phyloP scores from a whole-genome alignment of 495 filamentous ascomycete genomes.

The Letharia columbiana region DNA sequence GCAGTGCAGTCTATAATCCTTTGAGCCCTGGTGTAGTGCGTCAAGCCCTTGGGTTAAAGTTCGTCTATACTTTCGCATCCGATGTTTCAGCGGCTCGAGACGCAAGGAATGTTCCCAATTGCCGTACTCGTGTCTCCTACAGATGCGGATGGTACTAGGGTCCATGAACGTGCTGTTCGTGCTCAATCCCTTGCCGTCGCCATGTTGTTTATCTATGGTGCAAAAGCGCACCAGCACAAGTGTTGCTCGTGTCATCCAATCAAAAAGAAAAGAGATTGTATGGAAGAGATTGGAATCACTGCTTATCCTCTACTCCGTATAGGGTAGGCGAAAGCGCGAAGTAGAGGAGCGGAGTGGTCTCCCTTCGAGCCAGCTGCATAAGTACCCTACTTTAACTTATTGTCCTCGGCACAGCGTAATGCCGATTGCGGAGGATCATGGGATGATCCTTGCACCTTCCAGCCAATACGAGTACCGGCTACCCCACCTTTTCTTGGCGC shows the following conservation, averaged over 20 bases:
- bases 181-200: background rate
- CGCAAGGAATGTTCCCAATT: background rate
- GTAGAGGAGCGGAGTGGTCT: background rate
- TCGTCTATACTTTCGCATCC: background rate
- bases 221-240: background rate
- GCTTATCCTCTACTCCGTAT: no score
- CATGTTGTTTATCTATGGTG: background rate
- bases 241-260: no score
- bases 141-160: background rate
- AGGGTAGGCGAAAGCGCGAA: background rate
- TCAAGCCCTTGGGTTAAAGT: background rate
- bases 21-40: background rate
- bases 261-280: no score
- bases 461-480: background rate
- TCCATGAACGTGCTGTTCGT: background rate
- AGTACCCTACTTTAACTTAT: no score
- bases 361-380: background rate
- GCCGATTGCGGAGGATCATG: no score
- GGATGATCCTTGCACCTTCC: background rate
- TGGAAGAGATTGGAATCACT: background rate
- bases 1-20: slow-evolving; percentile 9
- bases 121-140: background rate
- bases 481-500: slow-evolving; percentile 6
- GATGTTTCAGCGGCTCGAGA: background rate
- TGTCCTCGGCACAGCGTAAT: no score